Conservation (phyloP, 2,329 filamentous ascomycete genomes). For the Orbilia brochopaga region DNA sequence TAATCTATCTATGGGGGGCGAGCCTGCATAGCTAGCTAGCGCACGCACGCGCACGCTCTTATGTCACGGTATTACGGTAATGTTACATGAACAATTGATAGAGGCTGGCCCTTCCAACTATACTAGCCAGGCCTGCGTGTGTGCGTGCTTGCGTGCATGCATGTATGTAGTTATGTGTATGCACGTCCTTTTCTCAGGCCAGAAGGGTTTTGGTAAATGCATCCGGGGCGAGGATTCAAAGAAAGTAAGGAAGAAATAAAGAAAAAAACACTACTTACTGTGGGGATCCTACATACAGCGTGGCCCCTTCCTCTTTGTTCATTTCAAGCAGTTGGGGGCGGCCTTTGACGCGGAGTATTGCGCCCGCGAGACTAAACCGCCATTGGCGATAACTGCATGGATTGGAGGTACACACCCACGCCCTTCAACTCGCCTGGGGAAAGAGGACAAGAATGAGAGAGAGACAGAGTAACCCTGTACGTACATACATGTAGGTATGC, state of each 20-base stretch:
- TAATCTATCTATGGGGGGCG: no score
- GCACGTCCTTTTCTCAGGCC: neutral
- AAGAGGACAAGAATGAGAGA: no score
- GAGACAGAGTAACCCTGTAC: no score
- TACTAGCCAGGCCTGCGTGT: no score
- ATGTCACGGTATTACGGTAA: slow-evolving; percentile 1
- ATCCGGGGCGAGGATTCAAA: neutral
- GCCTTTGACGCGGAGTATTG: no score
- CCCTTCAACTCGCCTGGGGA: no score
- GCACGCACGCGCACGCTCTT: neutral
- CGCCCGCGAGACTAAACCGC: no score
- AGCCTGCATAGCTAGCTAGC: neutral
- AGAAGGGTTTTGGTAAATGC: neutral
- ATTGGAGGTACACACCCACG: no score
- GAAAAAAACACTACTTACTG: no score
- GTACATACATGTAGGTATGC: neutral
- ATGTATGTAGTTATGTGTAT: neutral
- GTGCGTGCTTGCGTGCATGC: neutral
- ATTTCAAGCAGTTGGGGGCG: neutral
- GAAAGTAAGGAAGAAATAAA: neutral
- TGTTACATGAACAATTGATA: neutral
- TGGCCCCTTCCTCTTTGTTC: neutral
- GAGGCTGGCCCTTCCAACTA: no score
- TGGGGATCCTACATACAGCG: no score
- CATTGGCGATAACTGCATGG: no score